Percentiles rank a stretch among this genome's conserved stretches.
phyloP scores from a whole-genome alignment of 2,329 filamentous ascomycete species.

The Scolecobasidium constrictum region DNA sequence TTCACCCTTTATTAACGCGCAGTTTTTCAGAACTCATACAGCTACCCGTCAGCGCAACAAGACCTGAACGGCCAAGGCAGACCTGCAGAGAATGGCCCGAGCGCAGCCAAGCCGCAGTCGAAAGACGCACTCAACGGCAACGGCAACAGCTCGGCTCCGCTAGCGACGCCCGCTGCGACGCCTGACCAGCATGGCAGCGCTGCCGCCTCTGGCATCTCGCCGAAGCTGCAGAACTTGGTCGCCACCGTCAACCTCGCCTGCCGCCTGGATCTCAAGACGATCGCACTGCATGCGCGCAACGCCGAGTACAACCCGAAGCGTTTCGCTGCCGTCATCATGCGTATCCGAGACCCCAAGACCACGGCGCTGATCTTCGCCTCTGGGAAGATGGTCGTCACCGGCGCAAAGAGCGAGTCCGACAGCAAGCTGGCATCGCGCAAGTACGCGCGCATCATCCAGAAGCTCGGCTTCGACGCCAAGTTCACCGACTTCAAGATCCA shows the following conservation, averaged over 20 bases:
- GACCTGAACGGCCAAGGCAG: conserved; percentile 72
- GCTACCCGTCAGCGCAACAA: conserved; percentile 69
- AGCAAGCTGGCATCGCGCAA: conserved; percentile 95
- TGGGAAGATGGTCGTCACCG: conserved; percentile 98
- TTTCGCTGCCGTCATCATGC: conserved; percentile 99
- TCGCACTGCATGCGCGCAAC: conserved; percentile 93
- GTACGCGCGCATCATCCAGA: conserved; percentile 98
- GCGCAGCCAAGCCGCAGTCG: conserved; percentile 50
- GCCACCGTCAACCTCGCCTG: conserved; percentile 97
- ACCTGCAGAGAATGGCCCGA: too few relatives aligned
- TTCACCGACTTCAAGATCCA: conserved; percentile 99
- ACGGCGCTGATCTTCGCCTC: conserved; percentile 96
- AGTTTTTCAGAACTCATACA: conserved; percentile 64
- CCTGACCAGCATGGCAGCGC: conserved; percentile 59
- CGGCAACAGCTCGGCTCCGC: conserved; percentile 64
- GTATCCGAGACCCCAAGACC: conserved; percentile 97
- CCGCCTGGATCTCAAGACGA: conserved; percentile 95
- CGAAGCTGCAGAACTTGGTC: conserved; percentile 97
- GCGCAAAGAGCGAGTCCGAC: conserved; percentile 95
- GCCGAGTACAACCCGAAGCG: conserved; percentile 98
- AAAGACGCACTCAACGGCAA: conserved; percentile 39
- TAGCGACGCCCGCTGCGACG: conserved; percentile 80
- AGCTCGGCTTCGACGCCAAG: conserved; percentile 98
- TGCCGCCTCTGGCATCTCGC: conserved; percentile 79
- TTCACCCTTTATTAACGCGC: conserved; percentile 3